A percentile compares a stretch with the other conserved stretches of the same genome.
Conservation (phyloP, 1,284 basidiomycete species). For the Ganoderma leucocontextum region DNA sequence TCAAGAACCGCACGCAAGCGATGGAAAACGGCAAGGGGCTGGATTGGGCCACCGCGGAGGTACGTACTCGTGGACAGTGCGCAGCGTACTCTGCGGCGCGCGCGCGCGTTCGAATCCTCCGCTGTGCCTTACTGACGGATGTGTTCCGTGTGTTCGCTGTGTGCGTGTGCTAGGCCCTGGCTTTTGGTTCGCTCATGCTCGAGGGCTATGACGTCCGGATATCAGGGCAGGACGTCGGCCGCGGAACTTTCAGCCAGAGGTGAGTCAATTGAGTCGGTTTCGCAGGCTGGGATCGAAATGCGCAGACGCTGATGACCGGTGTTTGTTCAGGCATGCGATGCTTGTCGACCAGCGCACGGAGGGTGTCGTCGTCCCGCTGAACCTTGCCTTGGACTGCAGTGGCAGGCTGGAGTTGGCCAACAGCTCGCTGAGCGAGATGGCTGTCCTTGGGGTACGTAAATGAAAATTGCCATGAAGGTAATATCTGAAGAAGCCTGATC, state of each 20-base stretch:
- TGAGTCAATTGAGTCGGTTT: slow-evolving; percentile 36
- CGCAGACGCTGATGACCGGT: neutral
- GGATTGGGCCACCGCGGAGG: slow-evolving; percentile 91
- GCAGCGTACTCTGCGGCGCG: neutral
- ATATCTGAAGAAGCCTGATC: slow-evolving; percentile 17
- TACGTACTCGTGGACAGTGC: slow-evolving; percentile 33
- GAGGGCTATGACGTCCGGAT: slow-evolving; percentile 86
- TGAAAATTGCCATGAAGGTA: too few species aligned
- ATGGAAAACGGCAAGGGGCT: slow-evolving; percentile 76
- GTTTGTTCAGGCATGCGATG: slow-evolving; percentile 79
- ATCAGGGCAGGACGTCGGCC: slow-evolving; percentile 89
- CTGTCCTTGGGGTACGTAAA: slow-evolving; percentile 77
- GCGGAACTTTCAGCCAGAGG: slow-evolving; percentile 92
- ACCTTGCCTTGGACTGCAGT: slow-evolving; percentile 65
- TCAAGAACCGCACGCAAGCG: slow-evolving; percentile 78
- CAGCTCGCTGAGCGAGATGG: slow-evolving; percentile 88
- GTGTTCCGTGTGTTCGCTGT: neutral
- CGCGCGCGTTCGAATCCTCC: neutral
- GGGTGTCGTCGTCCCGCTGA: slow-evolving; percentile 79
- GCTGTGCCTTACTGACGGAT: slow-evolving; percentile 13
- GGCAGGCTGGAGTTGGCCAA: slow-evolving; percentile 87
- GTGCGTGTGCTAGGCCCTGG: slow-evolving; percentile 65
- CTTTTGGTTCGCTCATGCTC: slow-evolving; percentile 84
- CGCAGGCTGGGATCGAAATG: slow-evolving; percentile 12
- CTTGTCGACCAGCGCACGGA: slow-evolving; percentile 88